Evolutionary conservation across 1,284 basidiomycete genomes (phyloP).

Genomic region (Chondrostereum purpureum): DNA sequence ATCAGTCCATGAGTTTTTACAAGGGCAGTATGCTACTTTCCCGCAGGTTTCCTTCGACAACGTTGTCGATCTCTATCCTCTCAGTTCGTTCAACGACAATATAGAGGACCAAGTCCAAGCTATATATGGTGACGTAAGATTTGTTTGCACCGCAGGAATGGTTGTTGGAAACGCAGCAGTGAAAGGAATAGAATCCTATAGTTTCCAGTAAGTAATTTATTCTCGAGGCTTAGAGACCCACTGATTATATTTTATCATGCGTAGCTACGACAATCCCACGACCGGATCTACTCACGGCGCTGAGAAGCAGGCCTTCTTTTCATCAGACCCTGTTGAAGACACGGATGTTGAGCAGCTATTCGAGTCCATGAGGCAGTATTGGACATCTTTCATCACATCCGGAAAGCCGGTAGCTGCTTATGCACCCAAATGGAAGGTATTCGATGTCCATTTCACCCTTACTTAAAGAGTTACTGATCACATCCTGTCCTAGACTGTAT

Average conservation of each 20-base stretch:
- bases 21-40: conserved; percentile 12
- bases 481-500: neutral
- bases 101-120: conserved; percentile 12
- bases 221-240: neutral
- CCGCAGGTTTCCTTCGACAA: conserved; percentile 6
- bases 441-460: neutral
- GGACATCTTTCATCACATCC: conserved; percentile 29
- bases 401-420: conserved; percentile 21
- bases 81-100: conserved; percentile 8
- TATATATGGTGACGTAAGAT: conserved; percentile 15
- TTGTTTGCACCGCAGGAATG: conserved; percentile 13
- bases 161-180: conserved; percentile 7
- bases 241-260: neutral
- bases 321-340: too few species aligned
- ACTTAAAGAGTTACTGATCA: neutral
- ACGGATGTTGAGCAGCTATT: conserved; percentile 25
- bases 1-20: conserved; percentile 13
- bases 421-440: conserved; percentile 7
- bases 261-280: conserved; percentile 4
- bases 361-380: conserved; percentile 28
- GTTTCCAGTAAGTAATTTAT: conserved; percentile 1
- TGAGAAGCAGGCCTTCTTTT: conserved; percentile 29
- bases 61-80: conserved; percentile 9
- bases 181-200: neutral
- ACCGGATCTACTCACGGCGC: conserved; percentile 19